Conservation (phyloP, 2,329 filamentous ascomycete species). For the Teratosphaeria zuluensis region DNA sequence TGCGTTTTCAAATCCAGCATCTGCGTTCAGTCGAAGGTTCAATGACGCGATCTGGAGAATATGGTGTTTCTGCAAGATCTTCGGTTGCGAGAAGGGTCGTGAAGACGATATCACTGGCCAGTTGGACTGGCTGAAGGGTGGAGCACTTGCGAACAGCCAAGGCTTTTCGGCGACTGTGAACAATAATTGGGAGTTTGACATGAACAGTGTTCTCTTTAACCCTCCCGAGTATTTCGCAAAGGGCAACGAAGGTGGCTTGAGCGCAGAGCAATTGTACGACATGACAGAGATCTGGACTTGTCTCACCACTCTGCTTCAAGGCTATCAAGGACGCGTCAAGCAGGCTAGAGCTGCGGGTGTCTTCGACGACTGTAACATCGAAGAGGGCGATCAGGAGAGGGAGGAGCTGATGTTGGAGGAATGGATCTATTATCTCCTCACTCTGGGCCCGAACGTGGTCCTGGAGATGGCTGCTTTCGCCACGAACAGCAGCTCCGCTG, state of each 20-base stretch:
- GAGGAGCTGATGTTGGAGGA: slow-evolving; percentile 50
- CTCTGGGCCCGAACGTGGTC: slow-evolving; percentile 47
- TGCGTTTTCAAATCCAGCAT: slow-evolving; percentile 41
- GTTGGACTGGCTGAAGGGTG: slow-evolving; percentile 54
- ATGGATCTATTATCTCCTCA: slow-evolving; percentile 52
- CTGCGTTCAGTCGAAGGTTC: slow-evolving; percentile 39
- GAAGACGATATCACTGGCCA: slow-evolving; percentile 52
- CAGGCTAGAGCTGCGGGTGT: slow-evolving; percentile 48
- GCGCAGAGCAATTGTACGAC: slow-evolving; percentile 49
- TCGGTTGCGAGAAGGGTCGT: slow-evolving; percentile 48
- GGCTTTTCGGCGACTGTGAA: slow-evolving; percentile 37
- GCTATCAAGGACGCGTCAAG: slow-evolving; percentile 44
- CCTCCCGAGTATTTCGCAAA: slow-evolving; percentile 48
- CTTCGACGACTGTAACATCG: slow-evolving; percentile 40
- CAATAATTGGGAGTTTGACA: slow-evolving; percentile 38
- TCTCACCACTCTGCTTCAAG: slow-evolving; percentile 45
- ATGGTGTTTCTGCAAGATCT: slow-evolving; percentile 57
- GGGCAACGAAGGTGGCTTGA: slow-evolving; percentile 47
- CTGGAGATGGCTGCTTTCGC: slow-evolving; percentile 39
- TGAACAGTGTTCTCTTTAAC: slow-evolving; percentile 45
- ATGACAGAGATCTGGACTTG: slow-evolving; percentile 58
- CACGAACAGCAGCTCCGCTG: slow-evolving; percentile 29
- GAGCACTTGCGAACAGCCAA: slow-evolving; percentile 40
- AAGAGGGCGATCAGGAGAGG: slow-evolving; percentile 39
- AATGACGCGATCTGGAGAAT: slow-evolving; percentile 56